These are phyloP conservation scores for Pleoardoris graminearum DNA, from an alignment of 2,329 filamentous ascomycete species.

Conservation along the genomic window DNA sequence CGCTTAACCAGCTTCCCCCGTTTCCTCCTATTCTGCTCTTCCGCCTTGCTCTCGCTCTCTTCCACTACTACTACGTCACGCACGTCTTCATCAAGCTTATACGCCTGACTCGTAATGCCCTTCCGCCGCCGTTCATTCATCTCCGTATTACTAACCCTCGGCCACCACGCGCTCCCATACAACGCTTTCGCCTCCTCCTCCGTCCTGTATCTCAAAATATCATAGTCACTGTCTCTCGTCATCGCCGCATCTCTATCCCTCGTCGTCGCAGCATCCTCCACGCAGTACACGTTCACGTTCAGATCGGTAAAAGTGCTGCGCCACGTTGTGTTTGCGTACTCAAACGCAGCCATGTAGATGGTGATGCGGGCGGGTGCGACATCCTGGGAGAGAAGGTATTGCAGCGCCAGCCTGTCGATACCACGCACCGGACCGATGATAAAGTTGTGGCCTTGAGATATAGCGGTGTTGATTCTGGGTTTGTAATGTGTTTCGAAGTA, in stretches of 20 bases:
- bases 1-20: too few species aligned
- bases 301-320: not conserved
- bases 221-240: constrained; percentile 39
- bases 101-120: not conserved
- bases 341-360: constrained; percentile 19
- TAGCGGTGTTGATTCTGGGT: constrained; percentile 36
- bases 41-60: not conserved
- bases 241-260: constrained; percentile 38
- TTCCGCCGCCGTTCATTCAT: constrained; percentile 38
- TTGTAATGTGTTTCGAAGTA: constrained; percentile 41
- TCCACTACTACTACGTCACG: too few species aligned
- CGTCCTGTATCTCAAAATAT: constrained; percentile 40
- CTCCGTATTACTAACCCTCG: constrained; percentile 43
- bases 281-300: constrained; percentile 23
- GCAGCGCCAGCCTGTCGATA: constrained; percentile 32
- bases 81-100: too few species aligned
- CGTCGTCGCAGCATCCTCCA: constrained; percentile 20
- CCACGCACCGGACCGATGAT: constrained; percentile 28
- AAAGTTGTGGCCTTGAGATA: constrained; percentile 30
- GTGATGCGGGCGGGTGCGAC: constrained; percentile 12
- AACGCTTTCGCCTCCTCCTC: constrained; percentile 27
- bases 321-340: constrained; percentile 5
- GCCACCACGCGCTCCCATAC: constrained; percentile 32
- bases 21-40: not conserved
- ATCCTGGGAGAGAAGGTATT: constrained; percentile 25